Evolutionary conservation across 129 eudicot genomes (phyloP).

Genomic region (Glebionis coronaria): DNA sequence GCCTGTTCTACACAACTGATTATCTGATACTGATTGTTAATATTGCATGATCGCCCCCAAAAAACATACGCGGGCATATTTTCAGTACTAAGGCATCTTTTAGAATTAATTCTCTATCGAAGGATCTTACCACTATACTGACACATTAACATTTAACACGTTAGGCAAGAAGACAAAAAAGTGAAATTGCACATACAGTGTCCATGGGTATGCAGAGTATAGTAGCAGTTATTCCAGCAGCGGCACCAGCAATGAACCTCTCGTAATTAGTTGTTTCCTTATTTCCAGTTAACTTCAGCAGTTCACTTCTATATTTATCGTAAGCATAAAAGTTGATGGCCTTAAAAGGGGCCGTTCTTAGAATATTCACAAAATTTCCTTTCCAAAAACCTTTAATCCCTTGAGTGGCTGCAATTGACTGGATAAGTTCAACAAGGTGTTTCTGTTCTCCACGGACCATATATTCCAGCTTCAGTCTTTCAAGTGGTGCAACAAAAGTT

Average conservation of each 20-base stretch:
- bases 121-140: too few species aligned
- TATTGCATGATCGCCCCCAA: too few species aligned
- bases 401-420: conserved; percentile 69
- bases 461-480: conserved; percentile 90
- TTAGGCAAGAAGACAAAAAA: conserved; percentile 6
- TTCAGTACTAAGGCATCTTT: too few species aligned
- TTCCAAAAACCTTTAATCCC: conserved; percentile 94
- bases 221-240: conserved; percentile 96
- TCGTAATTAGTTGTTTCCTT: conserved; percentile 76
- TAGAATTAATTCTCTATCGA: too few species aligned
- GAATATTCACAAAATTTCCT: conserved; percentile 96
- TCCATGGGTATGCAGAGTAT: conserved; percentile 98
- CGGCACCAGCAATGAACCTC: conserved; percentile 94
- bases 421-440: conserved; percentile 67
- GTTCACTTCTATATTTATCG: conserved; percentile 80
- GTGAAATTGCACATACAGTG: conserved; percentile 52
- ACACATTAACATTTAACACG: not conserved
- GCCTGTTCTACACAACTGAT: too few species aligned
- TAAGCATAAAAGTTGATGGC: conserved; percentile 93
- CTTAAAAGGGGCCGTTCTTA: conserved; percentile 95
- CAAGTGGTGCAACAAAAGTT: conserved; percentile 95
- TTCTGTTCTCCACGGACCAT: conserved; percentile 93
- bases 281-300: conserved; percentile 67
- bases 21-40: too few species aligned
- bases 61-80: too few species aligned